These are phyloP conservation scores for Triticum timopheevii DNA, from an alignment of 176 grass and related monocot species.

Conservation along the genomic window DNA sequence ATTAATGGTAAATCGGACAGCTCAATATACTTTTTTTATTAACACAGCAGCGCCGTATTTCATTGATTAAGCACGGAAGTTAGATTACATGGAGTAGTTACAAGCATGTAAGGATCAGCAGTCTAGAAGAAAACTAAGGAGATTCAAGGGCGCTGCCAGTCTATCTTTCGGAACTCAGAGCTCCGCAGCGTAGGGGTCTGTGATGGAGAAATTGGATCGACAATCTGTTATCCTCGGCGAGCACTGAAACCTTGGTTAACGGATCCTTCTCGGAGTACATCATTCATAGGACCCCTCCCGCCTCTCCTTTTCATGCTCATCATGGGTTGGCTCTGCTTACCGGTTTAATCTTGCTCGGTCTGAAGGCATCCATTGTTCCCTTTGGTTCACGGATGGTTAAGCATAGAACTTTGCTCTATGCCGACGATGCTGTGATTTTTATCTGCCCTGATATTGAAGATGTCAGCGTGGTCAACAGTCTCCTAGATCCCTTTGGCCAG, in stretches of 20 bases:
- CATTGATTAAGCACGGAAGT: not conserved
- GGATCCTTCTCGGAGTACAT: no score
- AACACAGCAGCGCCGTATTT: not conserved
- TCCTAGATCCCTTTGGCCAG: not conserved
- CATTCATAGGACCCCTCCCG: no score
- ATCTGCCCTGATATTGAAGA: not conserved
- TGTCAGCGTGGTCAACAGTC: not conserved
- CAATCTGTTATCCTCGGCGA: no score
- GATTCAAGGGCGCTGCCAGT: no score
- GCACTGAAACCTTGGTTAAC: no score
- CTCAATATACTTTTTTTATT: not conserved
- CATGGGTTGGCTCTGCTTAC: no score
- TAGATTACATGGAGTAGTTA: not conserved
- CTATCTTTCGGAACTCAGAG: no score
- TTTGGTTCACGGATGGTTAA: not conserved
- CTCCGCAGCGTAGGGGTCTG: not conserved
- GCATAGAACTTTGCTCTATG: not conserved
- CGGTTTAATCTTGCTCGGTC: no score
- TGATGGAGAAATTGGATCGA: no score
- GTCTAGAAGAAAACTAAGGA: no score
- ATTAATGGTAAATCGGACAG: slow-evolving; percentile 63
- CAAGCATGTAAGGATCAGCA: not conserved
- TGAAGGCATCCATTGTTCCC: not conserved
- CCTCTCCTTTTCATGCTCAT: no score
- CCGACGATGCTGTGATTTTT: not conserved